A percentile compares a stretch with the other conserved stretches of the same genome.
phyloP scores from a whole-genome alignment of 2,329 filamentous ascomycete species.

The Volutella citrinella region DNA sequence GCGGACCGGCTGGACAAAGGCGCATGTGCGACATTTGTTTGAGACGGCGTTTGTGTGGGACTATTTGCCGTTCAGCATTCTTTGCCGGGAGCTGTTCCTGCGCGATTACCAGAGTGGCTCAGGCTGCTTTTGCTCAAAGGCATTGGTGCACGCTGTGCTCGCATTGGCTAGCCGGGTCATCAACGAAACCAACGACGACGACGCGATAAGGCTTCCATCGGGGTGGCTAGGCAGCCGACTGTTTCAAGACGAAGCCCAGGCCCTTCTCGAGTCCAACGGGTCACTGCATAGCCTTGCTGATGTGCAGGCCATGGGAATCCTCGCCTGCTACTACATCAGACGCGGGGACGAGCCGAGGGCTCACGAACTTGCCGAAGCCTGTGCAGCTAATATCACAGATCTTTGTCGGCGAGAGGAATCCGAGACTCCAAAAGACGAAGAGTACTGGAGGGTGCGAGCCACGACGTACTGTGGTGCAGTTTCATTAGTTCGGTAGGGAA shows the following conservation, averaged over 20 bases:
- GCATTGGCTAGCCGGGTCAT: background rate
- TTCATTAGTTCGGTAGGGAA: conserved; percentile 1
- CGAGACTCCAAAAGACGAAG: background rate
- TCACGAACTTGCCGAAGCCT: background rate
- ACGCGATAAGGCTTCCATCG: background rate
- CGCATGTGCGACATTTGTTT: conserved; percentile 7
- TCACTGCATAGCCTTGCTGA: background rate
- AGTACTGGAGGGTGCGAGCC: background rate
- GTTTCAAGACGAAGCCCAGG: background rate
- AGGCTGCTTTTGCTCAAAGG: background rate
- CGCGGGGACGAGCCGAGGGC: background rate
- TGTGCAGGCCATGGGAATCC: background rate
- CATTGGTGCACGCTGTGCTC: background rate
- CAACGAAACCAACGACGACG: conserved; percentile 1
- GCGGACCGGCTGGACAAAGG: conserved; percentile 6
- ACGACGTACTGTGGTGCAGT: background rate
- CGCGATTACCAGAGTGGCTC: background rate
- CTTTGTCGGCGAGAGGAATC: too few species aligned
- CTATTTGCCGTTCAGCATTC: conserved; percentile 5
- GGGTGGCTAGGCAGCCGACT: background rate
- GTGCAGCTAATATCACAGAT: background rate
- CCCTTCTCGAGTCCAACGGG: background rate
- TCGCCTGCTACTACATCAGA: background rate
- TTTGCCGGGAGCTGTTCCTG: conserved; percentile 4
- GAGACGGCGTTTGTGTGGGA: conserved; percentile 9